Evolutionary conservation across 2,329 filamentous ascomycete genomes (phyloP).

Genomic region (Capronia epimyces): DNA sequence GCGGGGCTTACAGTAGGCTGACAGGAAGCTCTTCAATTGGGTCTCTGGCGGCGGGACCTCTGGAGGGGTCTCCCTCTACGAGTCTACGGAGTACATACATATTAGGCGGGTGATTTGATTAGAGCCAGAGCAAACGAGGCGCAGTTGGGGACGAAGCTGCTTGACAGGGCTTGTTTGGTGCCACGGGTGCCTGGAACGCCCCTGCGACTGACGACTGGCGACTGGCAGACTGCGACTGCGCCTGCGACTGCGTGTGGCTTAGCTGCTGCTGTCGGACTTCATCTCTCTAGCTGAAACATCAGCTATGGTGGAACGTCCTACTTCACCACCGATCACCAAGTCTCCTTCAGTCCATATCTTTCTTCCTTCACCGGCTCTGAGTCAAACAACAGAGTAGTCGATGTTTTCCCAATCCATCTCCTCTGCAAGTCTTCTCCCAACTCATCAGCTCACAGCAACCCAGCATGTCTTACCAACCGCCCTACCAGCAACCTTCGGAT

Average conservation of each 20-base stretch:
- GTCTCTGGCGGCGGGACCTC: too few relatives aligned
- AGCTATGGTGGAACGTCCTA: conserved; percentile 1
- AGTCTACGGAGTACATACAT: too few relatives aligned
- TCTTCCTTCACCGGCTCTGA: background rate
- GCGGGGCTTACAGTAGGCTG: too few relatives aligned
- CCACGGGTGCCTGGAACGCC: background rate
- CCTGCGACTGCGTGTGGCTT: background rate
- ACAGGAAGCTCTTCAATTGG: too few relatives aligned
- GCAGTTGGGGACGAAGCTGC: background rate
- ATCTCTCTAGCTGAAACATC: conserved; percentile 2
- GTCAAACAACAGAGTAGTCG: background rate
- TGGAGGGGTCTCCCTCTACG: background rate
- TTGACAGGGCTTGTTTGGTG: background rate
- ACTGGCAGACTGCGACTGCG: background rate
- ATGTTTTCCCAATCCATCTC: background rate
- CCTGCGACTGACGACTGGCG: too few relatives aligned
- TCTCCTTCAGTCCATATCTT: background rate
- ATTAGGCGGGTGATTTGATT: too few relatives aligned
- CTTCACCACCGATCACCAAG: background rate
- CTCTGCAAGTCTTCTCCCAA: background rate
- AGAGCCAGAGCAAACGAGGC: background rate
- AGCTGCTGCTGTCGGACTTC: background rate
- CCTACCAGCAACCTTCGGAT: conserved; percentile 28
- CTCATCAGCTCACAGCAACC: background rate
- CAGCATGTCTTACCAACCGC: conserved; percentile 5